These are phyloP conservation scores for Alternaria brassicicola DNA, from an alignment of 2,329 filamentous ascomycete genomes.

Conservation along the genomic window DNA sequence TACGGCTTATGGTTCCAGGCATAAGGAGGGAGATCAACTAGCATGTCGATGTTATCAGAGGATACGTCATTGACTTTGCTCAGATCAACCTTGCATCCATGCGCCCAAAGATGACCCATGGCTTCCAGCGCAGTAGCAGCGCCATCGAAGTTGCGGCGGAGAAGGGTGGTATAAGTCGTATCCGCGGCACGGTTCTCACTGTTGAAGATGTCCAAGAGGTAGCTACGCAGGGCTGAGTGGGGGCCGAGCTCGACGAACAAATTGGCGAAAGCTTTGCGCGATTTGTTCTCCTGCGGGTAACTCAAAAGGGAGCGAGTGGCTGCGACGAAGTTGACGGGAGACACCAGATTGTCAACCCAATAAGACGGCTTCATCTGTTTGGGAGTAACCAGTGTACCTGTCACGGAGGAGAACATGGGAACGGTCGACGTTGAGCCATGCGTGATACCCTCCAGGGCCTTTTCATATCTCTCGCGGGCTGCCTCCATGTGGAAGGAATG, in stretches of 20 bases:
- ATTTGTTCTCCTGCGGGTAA: constrained; percentile 1
- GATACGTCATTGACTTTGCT: neutral
- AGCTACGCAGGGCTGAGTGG: constrained; percentile 10
- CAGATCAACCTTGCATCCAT: constrained; percentile 4
- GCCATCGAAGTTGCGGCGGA: constrained; percentile 5
- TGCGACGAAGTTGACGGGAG: constrained; percentile 15
- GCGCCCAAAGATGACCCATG: constrained; percentile 9
- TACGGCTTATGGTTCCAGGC: constrained; percentile 11
- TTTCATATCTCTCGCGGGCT: constrained; percentile 1
- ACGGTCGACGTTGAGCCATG: neutral
- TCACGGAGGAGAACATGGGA: constrained; percentile 16
- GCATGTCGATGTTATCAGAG: neutral
- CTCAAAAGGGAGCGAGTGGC: constrained; percentile 5
- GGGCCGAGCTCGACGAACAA: constrained; percentile 12
- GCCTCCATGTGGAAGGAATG: constrained; percentile 53
- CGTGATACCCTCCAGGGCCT: constrained; percentile 1
- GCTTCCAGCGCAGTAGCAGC: constrained; percentile 4
- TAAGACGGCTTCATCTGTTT: constrained; percentile 10
- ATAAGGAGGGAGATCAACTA: constrained; percentile 7
- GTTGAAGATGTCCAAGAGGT: constrained; percentile 6
- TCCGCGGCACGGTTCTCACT: neutral
- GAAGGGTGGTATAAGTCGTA: neutral
- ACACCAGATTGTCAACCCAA: constrained; percentile 19
- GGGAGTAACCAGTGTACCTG: neutral
- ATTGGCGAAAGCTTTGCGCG: constrained; percentile 9